Evolutionary conservation across 176 grass and related monocot genomes (phyloP).

Genomic region (Musa acuminata): DNA sequence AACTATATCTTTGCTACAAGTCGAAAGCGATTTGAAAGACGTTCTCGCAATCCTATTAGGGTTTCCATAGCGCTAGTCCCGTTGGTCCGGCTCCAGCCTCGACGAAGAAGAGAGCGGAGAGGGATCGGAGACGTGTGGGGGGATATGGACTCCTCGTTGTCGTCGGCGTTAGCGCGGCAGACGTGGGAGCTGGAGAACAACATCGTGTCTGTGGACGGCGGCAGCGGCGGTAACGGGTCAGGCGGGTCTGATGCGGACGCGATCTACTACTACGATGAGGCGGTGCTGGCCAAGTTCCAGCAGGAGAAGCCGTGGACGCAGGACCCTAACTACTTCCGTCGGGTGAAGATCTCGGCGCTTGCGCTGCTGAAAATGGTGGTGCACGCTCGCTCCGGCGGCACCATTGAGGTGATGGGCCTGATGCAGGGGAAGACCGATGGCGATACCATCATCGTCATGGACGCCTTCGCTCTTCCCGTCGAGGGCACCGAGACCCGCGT

Average conservation of each 20-base stretch:
- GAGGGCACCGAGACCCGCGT: slow-evolving; percentile 94
- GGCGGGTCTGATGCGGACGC: slow-evolving; percentile 44
- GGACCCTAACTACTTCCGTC: slow-evolving; percentile 69
- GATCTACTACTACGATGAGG: slow-evolving; percentile 86
- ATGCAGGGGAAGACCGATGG: slow-evolving; percentile 97
- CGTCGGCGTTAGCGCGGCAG: slow-evolving; percentile 44
- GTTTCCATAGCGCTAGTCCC: not conserved
- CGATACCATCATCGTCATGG: slow-evolving; percentile 83
- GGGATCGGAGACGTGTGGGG: not conserved
- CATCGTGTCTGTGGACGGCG: slow-evolving; percentile 37
- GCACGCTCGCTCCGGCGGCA: slow-evolving; percentile 76
- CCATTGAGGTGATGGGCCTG: slow-evolving; percentile 91
- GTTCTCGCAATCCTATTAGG: not conserved
- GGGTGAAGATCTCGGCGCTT: slow-evolving; percentile 68
- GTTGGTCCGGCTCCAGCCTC: not conserved
- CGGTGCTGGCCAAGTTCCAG: slow-evolving; percentile 34
- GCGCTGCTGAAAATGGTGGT: slow-evolving; percentile 96
- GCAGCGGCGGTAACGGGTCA: not conserved
- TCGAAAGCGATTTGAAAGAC: no score
- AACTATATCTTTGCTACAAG: no score
- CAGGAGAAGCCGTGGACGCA: slow-evolving; percentile 71
- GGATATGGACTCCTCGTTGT: not conserved
- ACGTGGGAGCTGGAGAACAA: slow-evolving; percentile 94
- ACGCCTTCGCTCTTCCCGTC: slow-evolving; percentile 90
- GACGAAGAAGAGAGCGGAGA: not conserved